Base-by-base conservation (phyloP, 208 protist species). In the Leishmania arabica region DNA sequence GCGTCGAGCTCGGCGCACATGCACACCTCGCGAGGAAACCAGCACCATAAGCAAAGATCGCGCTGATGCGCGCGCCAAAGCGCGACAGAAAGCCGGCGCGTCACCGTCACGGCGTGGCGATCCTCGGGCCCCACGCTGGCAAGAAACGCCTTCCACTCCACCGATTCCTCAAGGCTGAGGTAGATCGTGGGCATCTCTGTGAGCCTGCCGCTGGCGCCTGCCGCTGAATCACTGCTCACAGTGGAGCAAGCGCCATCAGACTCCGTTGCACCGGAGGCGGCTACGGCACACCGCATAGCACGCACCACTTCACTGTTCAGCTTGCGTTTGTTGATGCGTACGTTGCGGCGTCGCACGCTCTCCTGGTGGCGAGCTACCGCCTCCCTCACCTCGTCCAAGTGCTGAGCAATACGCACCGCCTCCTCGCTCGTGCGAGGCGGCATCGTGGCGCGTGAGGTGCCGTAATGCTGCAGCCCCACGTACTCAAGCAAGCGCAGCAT, bases 11-110 rank as follows among this genome's bases (percentile, higher is more conserved):
- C 70, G 77, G 79, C 78, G 76, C 93, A 97, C 83, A 95, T 78
- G 87, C 93, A 97, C 83, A 93, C 86, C 47, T 64, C 68, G 0
- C 58, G 51, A 42, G 93, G 87, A 66, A 97, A 90, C 93, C 93
- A 97, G 83, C 93, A 97, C 87, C 86, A 95, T 62, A 97, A 78
- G 72, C 93, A 97, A 51, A 90, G 11, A 51, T 84, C 77, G 31
- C 83, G 83, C 31, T 77, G 72, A 77, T 90, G 83, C 8, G 93
- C 89, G 0, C 78, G 78, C 91, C 87, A 95, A 15, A 97, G 77
- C 60, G 79, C 75, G 31, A 89, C 53, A 8, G 86, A 90, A 2
- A 97, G 84, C 17, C 90, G 86, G 21, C 93, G 85, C 27, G 71
- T 76, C 13, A 94, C 93, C 42, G 93, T 90, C 15, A 88, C 91